These are phyloP conservation scores for Nicotiana undulata DNA, from an alignment of 257 asterid genomes.

Conservation along the genomic window DNA sequence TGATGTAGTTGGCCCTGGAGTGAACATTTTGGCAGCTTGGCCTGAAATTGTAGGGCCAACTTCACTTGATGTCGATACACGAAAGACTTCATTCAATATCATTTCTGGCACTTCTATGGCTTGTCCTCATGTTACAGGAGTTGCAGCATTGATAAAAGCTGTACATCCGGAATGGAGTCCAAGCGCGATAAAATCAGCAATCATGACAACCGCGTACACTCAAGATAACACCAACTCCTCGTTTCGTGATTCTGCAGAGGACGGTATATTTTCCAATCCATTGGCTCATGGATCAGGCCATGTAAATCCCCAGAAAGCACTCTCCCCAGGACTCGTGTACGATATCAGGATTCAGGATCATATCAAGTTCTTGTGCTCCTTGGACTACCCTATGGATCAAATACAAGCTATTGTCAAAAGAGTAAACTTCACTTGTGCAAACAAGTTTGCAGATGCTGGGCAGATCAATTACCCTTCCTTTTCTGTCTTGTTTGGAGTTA, in stretches of 20 bases:
- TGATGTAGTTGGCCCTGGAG: slow-evolving; percentile 7
- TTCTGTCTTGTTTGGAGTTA: slow-evolving; percentile 48
- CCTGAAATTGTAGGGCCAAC: slow-evolving; percentile 1
- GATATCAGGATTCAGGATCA: slow-evolving; percentile 23
- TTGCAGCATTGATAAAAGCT: slow-evolving; percentile 38
- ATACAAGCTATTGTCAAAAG: slow-evolving; percentile 42
- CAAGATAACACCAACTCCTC: slow-evolving; percentile 29
- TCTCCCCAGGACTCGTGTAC: slow-evolving; percentile 34
- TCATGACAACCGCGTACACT: slow-evolving; percentile 42
- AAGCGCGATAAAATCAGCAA: slow-evolving; percentile 38
- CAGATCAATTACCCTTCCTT: slow-evolving; percentile 86
- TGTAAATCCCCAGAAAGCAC: slow-evolving; percentile 37
- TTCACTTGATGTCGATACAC: not conserved
- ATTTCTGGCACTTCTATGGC: slow-evolving; percentile 42
- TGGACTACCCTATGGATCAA: slow-evolving; percentile 32
- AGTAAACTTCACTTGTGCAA: slow-evolving; percentile 46
- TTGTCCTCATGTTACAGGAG: slow-evolving; percentile 43
- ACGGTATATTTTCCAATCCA: slow-evolving; percentile 21
- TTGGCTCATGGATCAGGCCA: slow-evolving; percentile 40
- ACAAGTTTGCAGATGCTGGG: slow-evolving; percentile 50
- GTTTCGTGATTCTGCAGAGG: slow-evolving; percentile 30
- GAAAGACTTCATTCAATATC: not conserved
- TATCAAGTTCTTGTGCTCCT: slow-evolving; percentile 37
- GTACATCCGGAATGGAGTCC: slow-evolving; percentile 47
- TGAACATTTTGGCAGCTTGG: slow-evolving; percentile 4